Base-by-base conservation (phyloP, 768 basidiomycete genomes). In the Heimioporus sp. region DNA sequence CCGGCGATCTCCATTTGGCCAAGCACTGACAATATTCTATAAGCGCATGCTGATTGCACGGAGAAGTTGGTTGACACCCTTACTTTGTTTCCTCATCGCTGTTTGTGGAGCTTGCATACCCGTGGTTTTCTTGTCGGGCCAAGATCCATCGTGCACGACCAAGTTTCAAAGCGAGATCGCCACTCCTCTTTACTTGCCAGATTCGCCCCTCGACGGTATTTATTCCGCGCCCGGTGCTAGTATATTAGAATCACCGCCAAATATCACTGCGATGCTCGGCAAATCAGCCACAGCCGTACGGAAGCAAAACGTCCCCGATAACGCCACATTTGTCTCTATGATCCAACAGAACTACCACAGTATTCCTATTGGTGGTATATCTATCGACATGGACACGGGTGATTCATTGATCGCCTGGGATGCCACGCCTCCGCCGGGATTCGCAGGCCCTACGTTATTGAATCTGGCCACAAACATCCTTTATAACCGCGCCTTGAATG, bases 1-100 rank as follows among this genome's bases (percentile, higher is more conserved):
- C 8, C 59, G 74, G 28, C 74, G 77, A 11, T 81, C 82, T 3
- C 81, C 85, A 7, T 71, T 85, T 54, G 69, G 69, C 17, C 89
- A 91, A 63, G 84, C 87, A 1, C 66, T 82, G 49, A 89, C 86
- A 0, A 86, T 92, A 49, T 83, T 88, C 71, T 73, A 82, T 58
- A 91, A 92, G 65, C 82, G 90, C 4, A 61, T 72, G 5, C 70
- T 90, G 20, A 78, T 91, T 44, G 72, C 80, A 1, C 78, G 80
- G 20, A 77, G 85, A 37, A 84, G 82, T 54, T 92, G 87, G 87
- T 65, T 92, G 16, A 77, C 83, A 0, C 83, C 82, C 1, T 40
- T 80, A 7, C 72, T 91, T 11, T 69, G 76, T 3, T 70, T 83
- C 16, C 48, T 77, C 32, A 68, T 86, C 28, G 80, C 79, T 5